Base-by-base conservation (phyloP, 371 early-diverging fungal species). In the Massospora cicadina region DNA sequence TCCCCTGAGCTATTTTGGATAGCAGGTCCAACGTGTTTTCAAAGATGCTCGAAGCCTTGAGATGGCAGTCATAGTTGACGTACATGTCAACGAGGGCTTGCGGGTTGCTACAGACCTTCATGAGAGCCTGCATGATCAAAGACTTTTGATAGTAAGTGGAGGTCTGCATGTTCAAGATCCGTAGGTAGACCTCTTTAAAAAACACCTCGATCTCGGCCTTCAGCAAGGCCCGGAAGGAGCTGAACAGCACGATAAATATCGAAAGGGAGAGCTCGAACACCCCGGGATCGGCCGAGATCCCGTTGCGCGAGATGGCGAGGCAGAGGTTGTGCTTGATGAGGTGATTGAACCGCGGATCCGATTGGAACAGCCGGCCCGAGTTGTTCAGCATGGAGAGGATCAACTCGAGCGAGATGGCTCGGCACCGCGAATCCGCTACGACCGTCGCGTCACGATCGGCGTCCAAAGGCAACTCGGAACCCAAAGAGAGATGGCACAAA, bases 11-110 rank as follows among this genome's bases (percentile, higher is more conserved):
- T 2, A 64, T 56, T 26, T 64, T 64, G 5, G 56, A 56, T 2
- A 64, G 24, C 23, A 54, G 24, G 23, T 54, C 56, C 56, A 64
- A 23, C 64, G 57, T 64, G n/a, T 53, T 0, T 77, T 79, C 33
- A 79, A 66, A 29, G 76, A 74, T 17, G 79, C 78, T 28, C 76
- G 79, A 25, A 77, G 76, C 57, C 72, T 71, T 17, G 71, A 72
- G 5, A 70, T 68, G 23, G 63, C 98, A 98, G 73, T 98, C 98
- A 71, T 95, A 96, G 74, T 98, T 98, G 33, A 98, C 77, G 65
- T 94, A 98, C 30, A 98, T 81, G 68, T 98, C 98, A 1, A 98
- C 95, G 2, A 95, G 73, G 0, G 90, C 79, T 33, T 85, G 81
- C 21, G 95, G 90, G 68, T 89, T 87, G 29, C 79, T 74, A 65